Conservation (phyloP, 1,139 yeast genomes). For the Ashbya aceris region DNA sequence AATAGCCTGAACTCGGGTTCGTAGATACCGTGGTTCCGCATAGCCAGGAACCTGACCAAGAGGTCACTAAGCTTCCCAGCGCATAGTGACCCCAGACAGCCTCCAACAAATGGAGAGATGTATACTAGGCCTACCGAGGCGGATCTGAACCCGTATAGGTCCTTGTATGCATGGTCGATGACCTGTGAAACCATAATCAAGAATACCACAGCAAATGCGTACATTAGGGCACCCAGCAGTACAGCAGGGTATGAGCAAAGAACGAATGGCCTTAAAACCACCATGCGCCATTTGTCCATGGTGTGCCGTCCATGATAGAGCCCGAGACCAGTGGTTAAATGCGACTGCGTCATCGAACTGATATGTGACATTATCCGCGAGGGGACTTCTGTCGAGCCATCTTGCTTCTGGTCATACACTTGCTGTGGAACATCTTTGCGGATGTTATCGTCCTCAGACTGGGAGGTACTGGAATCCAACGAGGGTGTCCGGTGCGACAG, state of each 20-base stretch:
- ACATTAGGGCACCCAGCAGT: slow-evolving; percentile 44
- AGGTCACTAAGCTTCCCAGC: slow-evolving; percentile 47
- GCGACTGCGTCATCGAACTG: slow-evolving; percentile 6
- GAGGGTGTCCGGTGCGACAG: neutral
- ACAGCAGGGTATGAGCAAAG: slow-evolving; percentile 44
- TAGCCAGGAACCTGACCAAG: slow-evolving; percentile 34
- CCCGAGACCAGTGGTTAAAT: slow-evolving; percentile 18
- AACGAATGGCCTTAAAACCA: slow-evolving; percentile 47
- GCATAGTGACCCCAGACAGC: slow-evolving; percentile 45
- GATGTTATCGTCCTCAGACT: slow-evolving; percentile 10
- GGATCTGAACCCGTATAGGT: slow-evolving; percentile 40
- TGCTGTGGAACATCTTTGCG: slow-evolving; percentile 8
- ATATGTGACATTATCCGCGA: slow-evolving; percentile 12
- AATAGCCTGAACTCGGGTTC: slow-evolving; percentile 55
- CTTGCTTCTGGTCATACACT: neutral
- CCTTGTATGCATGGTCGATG: slow-evolving; percentile 41
- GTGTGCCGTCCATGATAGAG: slow-evolving; percentile 40
- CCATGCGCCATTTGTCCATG: slow-evolving; percentile 48
- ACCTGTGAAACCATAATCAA: slow-evolving; percentile 53
- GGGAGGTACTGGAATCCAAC: slow-evolving; percentile 1
- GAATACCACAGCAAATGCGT: slow-evolving; percentile 55
- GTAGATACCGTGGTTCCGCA: slow-evolving; percentile 43
- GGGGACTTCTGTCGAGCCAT: neutral
- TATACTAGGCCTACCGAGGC: slow-evolving; percentile 50
- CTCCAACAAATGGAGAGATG: slow-evolving; percentile 50